These are phyloP conservation scores for Sideroxylon spinosum DNA, from an alignment of 179 eudicot species.

Conservation along the genomic window DNA sequence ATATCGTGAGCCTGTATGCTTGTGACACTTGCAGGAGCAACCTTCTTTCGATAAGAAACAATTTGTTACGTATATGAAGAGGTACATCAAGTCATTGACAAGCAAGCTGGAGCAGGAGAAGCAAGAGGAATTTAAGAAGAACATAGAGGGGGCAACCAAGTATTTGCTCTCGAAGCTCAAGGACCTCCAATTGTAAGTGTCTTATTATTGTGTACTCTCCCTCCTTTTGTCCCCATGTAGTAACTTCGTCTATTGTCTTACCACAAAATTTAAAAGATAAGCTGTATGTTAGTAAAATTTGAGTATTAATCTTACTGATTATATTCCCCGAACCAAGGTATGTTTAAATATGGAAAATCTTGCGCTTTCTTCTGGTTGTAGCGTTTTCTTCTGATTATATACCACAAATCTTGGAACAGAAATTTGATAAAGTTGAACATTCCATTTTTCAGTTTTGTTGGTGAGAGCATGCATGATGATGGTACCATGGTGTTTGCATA, in stretches of 20 bases:
- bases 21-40: conserved; percentile 50
- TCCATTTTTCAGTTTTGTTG: conserved; percentile 30
- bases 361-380: no score
- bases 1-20: no score
- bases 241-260: no score
- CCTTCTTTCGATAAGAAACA: conserved; percentile 71
- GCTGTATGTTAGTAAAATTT: no score
- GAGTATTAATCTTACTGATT: background rate
- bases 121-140: conserved; percentile 53
- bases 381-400: no score
- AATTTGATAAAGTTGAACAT: background rate
- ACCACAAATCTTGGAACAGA: no score
- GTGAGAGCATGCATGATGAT: conserved; percentile 43
- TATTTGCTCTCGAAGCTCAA: conserved; percentile 55
- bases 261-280: no score
- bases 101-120: conserved; percentile 46
- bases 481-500: conserved; percentile 32
- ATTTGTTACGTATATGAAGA: conserved; percentile 61
- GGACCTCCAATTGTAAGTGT: conserved; percentile 75
- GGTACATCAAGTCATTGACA: conserved; percentile 61
- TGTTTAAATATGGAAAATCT: no score
- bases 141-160: conserved; percentile 56
- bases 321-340: background rate
- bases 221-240: background rate
- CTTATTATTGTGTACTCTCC: background rate